These are phyloP conservation scores for Chernovozyma aurita DNA, from an alignment of 1,139 yeast genomes.

Conservation along the genomic window DNA sequence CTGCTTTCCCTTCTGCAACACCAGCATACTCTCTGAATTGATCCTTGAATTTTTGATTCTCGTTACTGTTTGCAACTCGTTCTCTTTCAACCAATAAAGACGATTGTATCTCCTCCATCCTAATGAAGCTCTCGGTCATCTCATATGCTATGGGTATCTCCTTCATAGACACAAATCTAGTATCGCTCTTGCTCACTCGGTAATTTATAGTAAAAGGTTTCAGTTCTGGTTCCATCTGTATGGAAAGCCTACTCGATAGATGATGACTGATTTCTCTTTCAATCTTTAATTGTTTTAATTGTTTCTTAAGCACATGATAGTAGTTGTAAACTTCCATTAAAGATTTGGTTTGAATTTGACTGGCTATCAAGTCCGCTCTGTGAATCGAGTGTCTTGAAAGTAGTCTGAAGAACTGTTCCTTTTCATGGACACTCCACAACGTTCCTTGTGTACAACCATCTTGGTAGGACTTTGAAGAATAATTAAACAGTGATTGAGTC, in stretches of 20 bases:
- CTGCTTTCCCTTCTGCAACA: too few relatives aligned
- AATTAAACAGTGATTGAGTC: too few relatives aligned
- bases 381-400: conserved; percentile 49
- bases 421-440: conserved; percentile 20
- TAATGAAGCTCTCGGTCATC: conserved; percentile 43
- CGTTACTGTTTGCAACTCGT: too few relatives aligned
- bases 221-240: background rate
- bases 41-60: too few relatives aligned
- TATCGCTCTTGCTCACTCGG: conserved; percentile 1
- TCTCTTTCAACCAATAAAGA: conserved; percentile 15
- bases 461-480: background rate
- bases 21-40: too few relatives aligned
- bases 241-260: background rate
- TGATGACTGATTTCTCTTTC: background rate
- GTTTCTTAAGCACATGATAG: conserved; percentile 33
- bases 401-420: conserved; percentile 20
- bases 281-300: conserved; percentile 18
- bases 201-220: conserved; percentile 4
- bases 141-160: conserved; percentile 54
- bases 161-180: conserved; percentile 7
- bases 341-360: conserved; percentile 37
- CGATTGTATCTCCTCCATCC: conserved; percentile 46
- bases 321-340: conserved; percentile 43
- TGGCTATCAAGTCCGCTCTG: conserved; percentile 35
- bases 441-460: too few relatives aligned